Evolutionary conservation across 2,329 filamentous ascomycete species (phyloP).

Genomic region (Xylariaceae sp.): DNA sequence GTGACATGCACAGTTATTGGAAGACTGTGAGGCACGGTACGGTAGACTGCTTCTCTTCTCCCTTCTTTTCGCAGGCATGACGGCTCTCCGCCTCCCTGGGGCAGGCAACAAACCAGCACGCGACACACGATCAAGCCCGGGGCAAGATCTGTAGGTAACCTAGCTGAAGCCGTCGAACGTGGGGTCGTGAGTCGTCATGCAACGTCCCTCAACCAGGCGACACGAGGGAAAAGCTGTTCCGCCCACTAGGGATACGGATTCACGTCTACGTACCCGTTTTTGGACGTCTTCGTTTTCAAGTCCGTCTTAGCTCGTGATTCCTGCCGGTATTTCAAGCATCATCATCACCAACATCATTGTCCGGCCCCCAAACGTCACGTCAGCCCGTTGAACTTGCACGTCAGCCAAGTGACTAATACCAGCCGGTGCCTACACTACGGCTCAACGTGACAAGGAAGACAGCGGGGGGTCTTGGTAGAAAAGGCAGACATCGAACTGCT

Average conservation of each 20-base stretch:
- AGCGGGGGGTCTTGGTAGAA: background rate
- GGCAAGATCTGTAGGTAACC: background rate
- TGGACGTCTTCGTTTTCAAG: too few relatives aligned
- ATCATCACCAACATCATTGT: background rate
- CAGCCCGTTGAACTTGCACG: slow-evolving; percentile 2
- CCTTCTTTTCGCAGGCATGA: background rate
- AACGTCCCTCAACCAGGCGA: slow-evolving; percentile 2
- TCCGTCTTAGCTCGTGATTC: too few relatives aligned
- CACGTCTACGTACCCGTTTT: background rate
- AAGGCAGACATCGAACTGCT: background rate
- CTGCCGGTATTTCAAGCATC: background rate
- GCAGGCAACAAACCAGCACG: slow-evolving; percentile 16
- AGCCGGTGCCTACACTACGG: background rate
- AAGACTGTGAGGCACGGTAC: background rate
- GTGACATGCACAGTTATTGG: background rate
- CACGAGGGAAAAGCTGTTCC: background rate
- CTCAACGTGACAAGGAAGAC: background rate
- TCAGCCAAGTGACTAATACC: background rate
- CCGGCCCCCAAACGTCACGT: slow-evolving; percentile 14
- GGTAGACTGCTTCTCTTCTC: background rate
- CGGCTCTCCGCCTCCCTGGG: slow-evolving; percentile 4
- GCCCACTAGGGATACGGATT: background rate
- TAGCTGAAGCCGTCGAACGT: slow-evolving; percentile 19
- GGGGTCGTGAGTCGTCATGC: slow-evolving; percentile 14
- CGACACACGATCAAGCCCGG: slow-evolving; percentile 16